Base-by-base conservation (phyloP, 2,329 filamentous ascomycete genomes). In the Rhinocladiella mackenziei region DNA sequence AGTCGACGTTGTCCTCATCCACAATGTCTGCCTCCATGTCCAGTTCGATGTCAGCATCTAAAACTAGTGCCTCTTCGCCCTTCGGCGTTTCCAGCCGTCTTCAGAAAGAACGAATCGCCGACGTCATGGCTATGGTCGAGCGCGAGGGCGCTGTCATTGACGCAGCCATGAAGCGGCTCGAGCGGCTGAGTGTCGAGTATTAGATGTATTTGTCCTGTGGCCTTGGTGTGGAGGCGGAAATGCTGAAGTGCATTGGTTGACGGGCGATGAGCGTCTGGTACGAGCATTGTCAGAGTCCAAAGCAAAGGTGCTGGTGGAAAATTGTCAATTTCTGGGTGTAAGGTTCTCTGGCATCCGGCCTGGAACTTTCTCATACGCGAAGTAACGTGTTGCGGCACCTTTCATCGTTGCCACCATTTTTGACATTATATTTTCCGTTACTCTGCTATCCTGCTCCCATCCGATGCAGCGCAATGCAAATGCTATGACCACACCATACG, bases 121-220 rank as follows among this genome's bases (percentile, higher is more conserved):
- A 74, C 56, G 71, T 71, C 4, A 72, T 72, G 68, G 63, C 59
- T 29, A 68, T 74, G 68, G 67, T 74, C 34, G 71, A 73, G 46
- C 61, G 70, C 63, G 71, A 74, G 67, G 45, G 41, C 10, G 56
- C 56, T 3, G 48, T 58, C 17, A 58, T 58, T 25, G 53, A 57
- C 3, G 53, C 51, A 10, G 53, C 48, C 9, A 51, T 54, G 45
- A 48, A 51, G 19, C 38, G 56, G 26, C 36, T 58, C 17, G 46
- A 56, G 30, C 33, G 47, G 18, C 28, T 58, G 33, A 51, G 46
- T 20, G 35, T 49, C 19, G 52, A 50, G 50, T 53, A 53, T 20
- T 51, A 51, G 41, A 35, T 20, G 32, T 35, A 35, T 22, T 35
- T 14, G 32, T n/a, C n/a, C n/a, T n/a, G n/a, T n/a, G n/a, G n/a